Base-by-base conservation (phyloP, 2,329 filamentous ascomycete genomes). In the Colletotrichum spaethianum region DNA sequence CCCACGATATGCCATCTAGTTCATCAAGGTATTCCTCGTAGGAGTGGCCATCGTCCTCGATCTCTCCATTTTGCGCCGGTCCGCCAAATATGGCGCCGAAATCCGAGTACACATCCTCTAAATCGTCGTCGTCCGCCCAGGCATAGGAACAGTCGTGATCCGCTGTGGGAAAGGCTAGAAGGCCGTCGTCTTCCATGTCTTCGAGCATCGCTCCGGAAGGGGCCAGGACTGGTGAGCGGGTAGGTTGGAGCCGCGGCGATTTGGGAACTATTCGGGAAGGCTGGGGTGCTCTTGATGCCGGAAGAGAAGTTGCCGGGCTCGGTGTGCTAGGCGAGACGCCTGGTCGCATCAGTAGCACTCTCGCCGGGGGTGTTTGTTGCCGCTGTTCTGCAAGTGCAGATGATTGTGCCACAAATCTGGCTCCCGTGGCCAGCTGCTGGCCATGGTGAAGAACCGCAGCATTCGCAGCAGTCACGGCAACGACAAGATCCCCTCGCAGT, bases 21-120 rank as follows among this genome's bases (percentile, higher is more conserved):
- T 89, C 87, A 74, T 89, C 87, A 75, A 89, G 81, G 75, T 87
- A 88, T 75, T 88, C 87, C 76, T 89, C 87, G 66, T 86, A 86
- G 33, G 83, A 85, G 65, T 86, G 80, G 23, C 83, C 83, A 3
- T 84, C 83, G 1, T 84, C 82, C 6, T 80, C 80, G 4, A 61
- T 42, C 3, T 78, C 75, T 5, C 75, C 78, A 2, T 75, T 76
- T 11, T 74, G 74, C 0, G 70, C 75, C 1, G 75, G 78, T 1
- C 81, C 80, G 3, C 84, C 83, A 73, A 89, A 89, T 4, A 89
- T 80, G 33, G 86, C 82, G 6, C 86, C 83, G 71, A 90, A 89
- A 72, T 90, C 87, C 16, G 86, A 86, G 72, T 89, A 89, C 48
- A 90, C 86, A 44, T 87, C 84, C 28, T 87, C 87, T 40, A 83